phyloP scores from a whole-genome alignment of 1,284 basidiomycete species.

The Cerrena zonata region DNA sequence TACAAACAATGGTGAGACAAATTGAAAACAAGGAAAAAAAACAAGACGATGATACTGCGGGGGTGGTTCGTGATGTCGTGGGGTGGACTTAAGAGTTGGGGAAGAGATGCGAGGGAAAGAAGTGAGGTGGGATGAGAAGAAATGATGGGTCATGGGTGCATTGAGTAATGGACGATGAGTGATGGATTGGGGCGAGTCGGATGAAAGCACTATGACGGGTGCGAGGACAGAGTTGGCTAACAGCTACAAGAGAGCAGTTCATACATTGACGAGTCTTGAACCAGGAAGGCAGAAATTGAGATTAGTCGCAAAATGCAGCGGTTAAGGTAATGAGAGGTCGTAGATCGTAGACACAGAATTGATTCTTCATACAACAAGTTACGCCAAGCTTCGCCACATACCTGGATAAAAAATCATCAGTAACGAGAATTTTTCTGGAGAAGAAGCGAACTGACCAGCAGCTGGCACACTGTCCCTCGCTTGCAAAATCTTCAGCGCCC shows the following conservation, averaged over 20 bases:
- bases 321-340: not conserved
- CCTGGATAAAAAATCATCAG: slow-evolving; percentile 12
- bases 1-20: not conserved
- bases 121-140: too few relatives aligned
- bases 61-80: too few relatives aligned
- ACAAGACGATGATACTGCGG: too few relatives aligned
- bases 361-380: slow-evolving; percentile 12
- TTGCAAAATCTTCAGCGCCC: slow-evolving; percentile 62
- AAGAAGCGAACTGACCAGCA: slow-evolving; percentile 19
- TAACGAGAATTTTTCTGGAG: not conserved
- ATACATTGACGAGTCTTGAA: not conserved
- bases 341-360: not conserved
- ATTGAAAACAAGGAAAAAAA: too few relatives aligned
- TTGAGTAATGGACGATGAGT: too few relatives aligned
- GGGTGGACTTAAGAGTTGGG: too few relatives aligned
- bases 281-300: not conserved
- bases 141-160: too few relatives aligned
- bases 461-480: slow-evolving; percentile 30
- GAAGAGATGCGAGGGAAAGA: too few relatives aligned
- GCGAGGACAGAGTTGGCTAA: not conserved
- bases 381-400: slow-evolving; percentile 74
- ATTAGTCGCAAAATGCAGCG: not conserved
- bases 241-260: not conserved
- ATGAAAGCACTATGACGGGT: not conserved
- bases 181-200: too few relatives aligned